Evolutionary conservation across 1,284 basidiomycete species (phyloP), one percentile per base, ranked within the genome.

Genomic region (Puccinia sorghi): DNA sequence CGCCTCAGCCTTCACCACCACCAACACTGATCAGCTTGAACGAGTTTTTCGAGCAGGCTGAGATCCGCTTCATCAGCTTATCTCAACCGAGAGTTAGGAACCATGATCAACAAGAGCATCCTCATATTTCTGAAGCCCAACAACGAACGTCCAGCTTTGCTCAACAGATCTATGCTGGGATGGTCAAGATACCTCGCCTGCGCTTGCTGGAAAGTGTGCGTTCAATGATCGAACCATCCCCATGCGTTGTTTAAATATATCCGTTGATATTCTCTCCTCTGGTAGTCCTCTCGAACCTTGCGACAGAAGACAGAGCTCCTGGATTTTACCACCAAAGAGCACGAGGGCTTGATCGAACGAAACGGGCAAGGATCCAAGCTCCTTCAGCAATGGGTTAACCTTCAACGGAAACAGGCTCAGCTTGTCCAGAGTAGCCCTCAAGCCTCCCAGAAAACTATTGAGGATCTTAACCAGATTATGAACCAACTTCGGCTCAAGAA

Each of bases 31-130:
- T 78, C 22, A 78, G 25, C 27, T 67, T 78, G 37, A 56, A 70
- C 15, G 66, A 78, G 56, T 78, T 78, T 32, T 78, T 78, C 57
- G 66, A 78, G 52, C 75, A 78, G 57, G 75, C 75, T 17, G 75
- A 78, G 57, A 66, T 78, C 43, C 52, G 66, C 6, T 78, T 78
- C 52, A 78, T 78, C 41, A 70, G 56, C 41, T 41, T 78, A 17
- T 66, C 75, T 37, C 75, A 78, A 63, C 75, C 75, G 12, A 37
- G 66, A 9, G 66, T 78, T 37, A 52, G 75, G 13, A 59, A 59
- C 37, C 22, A 78, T 57, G 72, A 75, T 27, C 66, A 78, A 39
- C 66, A 59, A 7, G 52, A 52, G 2, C 61, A 54, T 25, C 32
- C 27, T 11, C 22, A 39, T 43, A 8, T 37, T 27, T 48, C 61